These are phyloP conservation scores for Aureobasidium sp. DNA, from an alignment of 2,329 filamentous ascomycete species.

Conservation along the genomic window DNA sequence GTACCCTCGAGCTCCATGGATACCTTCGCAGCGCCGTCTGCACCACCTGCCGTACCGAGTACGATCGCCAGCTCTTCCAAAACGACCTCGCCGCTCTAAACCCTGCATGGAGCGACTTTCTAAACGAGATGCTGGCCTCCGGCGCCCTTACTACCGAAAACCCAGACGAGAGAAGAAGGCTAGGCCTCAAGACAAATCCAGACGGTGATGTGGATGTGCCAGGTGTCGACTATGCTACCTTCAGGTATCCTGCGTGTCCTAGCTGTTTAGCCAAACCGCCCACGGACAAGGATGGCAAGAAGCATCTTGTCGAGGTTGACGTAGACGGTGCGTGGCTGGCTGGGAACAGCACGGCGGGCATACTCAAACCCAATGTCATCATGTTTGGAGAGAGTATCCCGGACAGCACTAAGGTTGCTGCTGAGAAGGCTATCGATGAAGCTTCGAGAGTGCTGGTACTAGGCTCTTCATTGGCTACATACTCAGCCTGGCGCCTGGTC, in stretches of 20 bases:
- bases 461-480: constrained; percentile 87
- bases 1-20: constrained; percentile 83
- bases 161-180: constrained; percentile 57
- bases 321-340: constrained; percentile 69
- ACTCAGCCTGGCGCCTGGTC: constrained; percentile 86
- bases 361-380: constrained; percentile 86
- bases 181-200: constrained; percentile 76
- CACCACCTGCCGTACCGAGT: constrained; percentile 66
- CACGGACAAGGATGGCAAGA: constrained; percentile 46
- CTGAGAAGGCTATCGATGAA: constrained; percentile 72
- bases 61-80: constrained; percentile 69
- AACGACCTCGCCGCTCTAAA: constrained; percentile 68
- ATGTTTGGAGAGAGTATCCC: constrained; percentile 95
- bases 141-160: constrained; percentile 76
- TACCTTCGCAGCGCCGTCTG: constrained; percentile 79
- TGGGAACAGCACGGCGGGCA: constrained; percentile 51
- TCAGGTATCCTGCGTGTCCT: constrained; percentile 86
- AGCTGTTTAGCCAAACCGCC: constrained; percentile 64
- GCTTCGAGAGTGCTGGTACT: constrained; percentile 70
- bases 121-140: constrained; percentile 62
- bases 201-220: constrained; percentile 92
- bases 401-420: constrained; percentile 60
- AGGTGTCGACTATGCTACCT: constrained; percentile 78
- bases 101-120: constrained; percentile 74
- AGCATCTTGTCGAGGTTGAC: constrained; percentile 61